phyloP scores from a whole-genome alignment of 2,329 filamentous ascomycete genomes.

The Epichloe aotearoae region DNA sequence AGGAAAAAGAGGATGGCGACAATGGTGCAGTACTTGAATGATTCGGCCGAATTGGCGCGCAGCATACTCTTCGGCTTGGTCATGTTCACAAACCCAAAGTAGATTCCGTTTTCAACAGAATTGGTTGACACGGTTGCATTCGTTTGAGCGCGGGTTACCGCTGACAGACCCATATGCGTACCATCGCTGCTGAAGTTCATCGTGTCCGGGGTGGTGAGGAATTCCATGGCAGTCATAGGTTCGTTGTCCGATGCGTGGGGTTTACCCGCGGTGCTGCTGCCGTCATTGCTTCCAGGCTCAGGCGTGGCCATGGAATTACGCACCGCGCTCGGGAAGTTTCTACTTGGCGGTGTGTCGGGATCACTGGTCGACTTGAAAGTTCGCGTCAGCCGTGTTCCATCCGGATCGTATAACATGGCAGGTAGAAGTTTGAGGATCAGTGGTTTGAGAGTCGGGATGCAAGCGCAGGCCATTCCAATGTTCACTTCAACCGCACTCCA shows the following conservation, averaged over 20 bases:
- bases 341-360: slow-evolving; percentile 16
- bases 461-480: slow-evolving; percentile 77
- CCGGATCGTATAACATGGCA: slow-evolving; percentile 38
- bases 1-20: slow-evolving; percentile 76
- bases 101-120: slow-evolving; percentile 34
- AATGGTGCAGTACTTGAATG: slow-evolving; percentile 56
- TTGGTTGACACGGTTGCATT: slow-evolving; percentile 23
- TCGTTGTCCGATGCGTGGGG: slow-evolving; percentile 11
- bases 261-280: background rate
- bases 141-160: slow-evolving; percentile 11
- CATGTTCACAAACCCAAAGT: slow-evolving; percentile 70
- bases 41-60: slow-evolving; percentile 47
- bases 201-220: slow-evolving; percentile 31
- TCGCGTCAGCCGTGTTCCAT: slow-evolving; percentile 23
- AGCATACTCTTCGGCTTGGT: slow-evolving; percentile 57
- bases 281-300: background rate
- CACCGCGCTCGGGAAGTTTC: slow-evolving; percentile 3
- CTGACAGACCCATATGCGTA: slow-evolving; percentile 1
- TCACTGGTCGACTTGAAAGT: slow-evolving; percentile 17
- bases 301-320: background rate
- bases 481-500: slow-evolving; percentile 92
- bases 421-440: slow-evolving; percentile 56
- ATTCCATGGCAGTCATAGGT: slow-evolving; percentile 28
- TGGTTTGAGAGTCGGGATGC: slow-evolving; percentile 85
- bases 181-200: slow-evolving; percentile 9